These are phyloP conservation scores for Haplographium delicatum DNA, from an alignment of 495 filamentous ascomycete genomes.

Conservation along the genomic window DNA sequence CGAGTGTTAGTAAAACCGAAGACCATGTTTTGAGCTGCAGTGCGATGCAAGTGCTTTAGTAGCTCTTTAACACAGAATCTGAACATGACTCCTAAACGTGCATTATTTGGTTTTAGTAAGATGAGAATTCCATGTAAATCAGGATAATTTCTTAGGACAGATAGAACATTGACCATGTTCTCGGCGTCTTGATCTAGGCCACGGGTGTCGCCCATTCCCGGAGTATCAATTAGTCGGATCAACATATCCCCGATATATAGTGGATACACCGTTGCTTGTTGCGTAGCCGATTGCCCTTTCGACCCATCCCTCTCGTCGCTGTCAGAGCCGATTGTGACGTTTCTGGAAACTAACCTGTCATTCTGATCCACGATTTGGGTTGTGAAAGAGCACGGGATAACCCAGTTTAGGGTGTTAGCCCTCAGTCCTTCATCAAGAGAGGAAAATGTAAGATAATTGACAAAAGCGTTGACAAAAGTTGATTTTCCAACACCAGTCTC, in stretches of 20 bases:
- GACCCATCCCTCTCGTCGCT: slow-evolving; percentile 29
- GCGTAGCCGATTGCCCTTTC: slow-evolving; percentile 34
- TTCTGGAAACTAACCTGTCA: slow-evolving; percentile 3
- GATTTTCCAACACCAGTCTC: slow-evolving; percentile 41
- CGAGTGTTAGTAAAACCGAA: slow-evolving; percentile 41
- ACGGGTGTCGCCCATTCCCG: slow-evolving; percentile 39
- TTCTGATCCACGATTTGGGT: slow-evolving; percentile 25
- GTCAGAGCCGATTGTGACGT: slow-evolving; percentile 26
- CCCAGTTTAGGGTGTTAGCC: slow-evolving; percentile 21
- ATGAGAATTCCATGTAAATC: slow-evolving; percentile 39
- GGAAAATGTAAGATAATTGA: slow-evolving; percentile 35
- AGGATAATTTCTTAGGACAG: slow-evolving; percentile 24
- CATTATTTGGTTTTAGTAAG: slow-evolving; percentile 39
- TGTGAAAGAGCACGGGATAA: slow-evolving; percentile 36
- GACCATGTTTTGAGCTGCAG: slow-evolving; percentile 31
- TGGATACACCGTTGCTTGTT: slow-evolving; percentile 30
- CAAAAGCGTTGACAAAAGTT: slow-evolving; percentile 41
- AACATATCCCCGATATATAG: slow-evolving; percentile 21
- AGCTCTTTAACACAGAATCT: slow-evolving; percentile 36
- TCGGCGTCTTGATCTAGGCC: slow-evolving; percentile 30
- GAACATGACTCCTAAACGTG: slow-evolving; percentile 34
- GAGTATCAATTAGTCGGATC: slow-evolving; percentile 39
- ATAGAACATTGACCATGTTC: slow-evolving; percentile 40
- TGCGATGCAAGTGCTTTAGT: slow-evolving; percentile 32
- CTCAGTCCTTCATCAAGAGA: slow-evolving; percentile 29